Base-by-base conservation (phyloP, 2,329 filamentous ascomycete species). In the Alternaria postmessia region DNA sequence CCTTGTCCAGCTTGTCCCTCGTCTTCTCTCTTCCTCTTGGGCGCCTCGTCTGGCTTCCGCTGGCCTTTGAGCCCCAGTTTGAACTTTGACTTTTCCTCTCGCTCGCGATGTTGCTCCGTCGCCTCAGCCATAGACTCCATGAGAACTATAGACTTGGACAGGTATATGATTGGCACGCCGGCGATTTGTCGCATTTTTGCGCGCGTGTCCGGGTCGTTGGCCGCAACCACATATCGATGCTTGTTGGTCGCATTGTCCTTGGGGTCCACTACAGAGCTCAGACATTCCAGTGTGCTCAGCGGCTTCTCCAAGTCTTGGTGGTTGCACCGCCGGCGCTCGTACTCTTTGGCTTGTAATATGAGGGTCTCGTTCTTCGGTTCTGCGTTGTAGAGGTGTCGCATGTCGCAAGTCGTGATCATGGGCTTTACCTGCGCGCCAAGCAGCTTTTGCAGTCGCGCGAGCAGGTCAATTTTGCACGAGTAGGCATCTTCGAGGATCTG, bases 371-470 rank as follows among this genome's bases (percentile, higher is more conserved):
- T 84, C 57, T 80, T 68, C 75, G 82, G 74, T 64, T 86, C 86
- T 54, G 84, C 82, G 18, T 84, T 84, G 79, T 94, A 94, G 44
- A 95, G 85, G 75, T 92, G 90, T 68, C 91, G 88, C 76, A 94
- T 93, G 59, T 87, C 90, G 81, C 91, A 93, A 81, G 92, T 90
- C 20, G 91, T 92, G 65, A 94, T 91, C 87, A 93, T 90, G 49
- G 92, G 90, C 80, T 95, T 96, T 69, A 93, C 89, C 77, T 92
- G 87, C 62, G 92, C 94, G 74, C 96, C 92, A 4, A 97, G 83
- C n/a, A 93, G 95, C 59, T 91, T 86, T 75, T 94, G 88, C 30
- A 97, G 82, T 22, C 90, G 88, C 38, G 86, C 85, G 51, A 91
- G 82, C n/a, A 97, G 83, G 63, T 96, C 74, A 91, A 97, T 97